These are phyloP conservation scores for Eimeria zaria DNA, from an alignment of 169 alveolate genomes.

Conservation along the genomic window DNA sequence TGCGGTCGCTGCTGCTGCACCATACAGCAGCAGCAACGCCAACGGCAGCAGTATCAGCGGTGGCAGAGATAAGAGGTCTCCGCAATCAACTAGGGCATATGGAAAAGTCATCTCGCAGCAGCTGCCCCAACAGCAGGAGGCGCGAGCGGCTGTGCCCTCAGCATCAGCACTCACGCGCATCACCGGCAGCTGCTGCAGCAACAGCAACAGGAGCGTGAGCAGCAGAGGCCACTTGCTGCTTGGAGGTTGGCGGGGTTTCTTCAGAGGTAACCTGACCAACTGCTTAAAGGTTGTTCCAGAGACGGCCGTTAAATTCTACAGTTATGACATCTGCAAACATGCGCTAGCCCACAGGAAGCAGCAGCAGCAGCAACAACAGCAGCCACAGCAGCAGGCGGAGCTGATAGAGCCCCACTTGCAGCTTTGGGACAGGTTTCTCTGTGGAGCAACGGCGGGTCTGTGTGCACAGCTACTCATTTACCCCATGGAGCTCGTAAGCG, in stretches of 20 bases:
- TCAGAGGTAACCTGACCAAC: conserved; percentile 87
- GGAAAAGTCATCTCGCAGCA: not conserved
- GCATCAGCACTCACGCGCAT: not conserved
- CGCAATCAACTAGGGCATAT: conserved; percentile 1
- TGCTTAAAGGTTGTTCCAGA: conserved; percentile 87
- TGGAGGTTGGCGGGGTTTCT: conserved; percentile 86
- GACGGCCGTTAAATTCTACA: conserved; percentile 85
- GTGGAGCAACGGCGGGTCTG: conserved; percentile 86
- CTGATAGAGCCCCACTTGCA: conserved; percentile 64
- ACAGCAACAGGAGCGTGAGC: conserved; percentile 1
- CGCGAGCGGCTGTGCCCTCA: not conserved
- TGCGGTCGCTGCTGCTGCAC: not conserved
- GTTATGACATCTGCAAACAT: conserved; percentile 84
- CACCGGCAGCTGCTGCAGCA: conserved; percentile 36
- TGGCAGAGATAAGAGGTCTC: not conserved
- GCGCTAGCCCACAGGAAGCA: conserved; percentile 60
- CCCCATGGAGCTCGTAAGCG: conserved; percentile 88
- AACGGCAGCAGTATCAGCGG: conserved; percentile 16
- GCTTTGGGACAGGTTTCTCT: conserved; percentile 84
- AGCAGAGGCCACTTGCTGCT: conserved; percentile 49
- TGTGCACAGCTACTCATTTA: conserved; percentile 86
- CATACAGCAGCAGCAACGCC: conserved; percentile 3
- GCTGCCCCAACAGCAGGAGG: not conserved
- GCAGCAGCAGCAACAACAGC: conserved; percentile 46
- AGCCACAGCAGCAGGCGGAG: conserved; percentile 13